phyloP scores from a whole-genome alignment of 495 filamentous ascomycete species.

The Xeromyces bisporus region DNA sequence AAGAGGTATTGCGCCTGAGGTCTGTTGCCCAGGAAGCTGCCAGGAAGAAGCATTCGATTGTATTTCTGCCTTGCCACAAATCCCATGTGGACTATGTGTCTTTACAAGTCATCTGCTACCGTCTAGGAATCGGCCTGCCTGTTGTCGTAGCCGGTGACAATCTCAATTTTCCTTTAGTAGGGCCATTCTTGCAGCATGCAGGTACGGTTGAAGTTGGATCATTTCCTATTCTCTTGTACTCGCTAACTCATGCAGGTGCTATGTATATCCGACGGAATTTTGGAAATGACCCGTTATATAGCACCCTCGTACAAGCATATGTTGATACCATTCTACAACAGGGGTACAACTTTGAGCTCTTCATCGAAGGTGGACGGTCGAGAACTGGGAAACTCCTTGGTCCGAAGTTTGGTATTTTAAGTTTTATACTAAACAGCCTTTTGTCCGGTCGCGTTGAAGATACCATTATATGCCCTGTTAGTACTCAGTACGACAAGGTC shows the following conservation, averaged over 20 bases:
- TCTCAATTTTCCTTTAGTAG: conserved; percentile 80
- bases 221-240: too few relatives aligned
- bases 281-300: conserved; percentile 78
- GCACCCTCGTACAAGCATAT: conserved; percentile 82
- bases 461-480: conserved; percentile 83
- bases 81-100: conserved; percentile 94
- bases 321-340: conserved; percentile 82
- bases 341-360: conserved; percentile 90
- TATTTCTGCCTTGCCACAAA: conserved; percentile 87
- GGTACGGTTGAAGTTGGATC: conserved; percentile 30
- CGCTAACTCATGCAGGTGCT: too few relatives aligned
- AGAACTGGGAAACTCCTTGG: conserved; percentile 84
- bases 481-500: conserved; percentile 96
- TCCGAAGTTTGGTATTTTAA: conserved; percentile 92
- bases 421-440: conserved; percentile 79
- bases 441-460: conserved; percentile 79
- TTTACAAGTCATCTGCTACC: conserved; percentile 85
- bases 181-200: conserved; percentile 82
- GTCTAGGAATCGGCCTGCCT: conserved; percentile 71
- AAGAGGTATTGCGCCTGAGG: conserved; percentile 71
- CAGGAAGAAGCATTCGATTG: conserved; percentile 80
- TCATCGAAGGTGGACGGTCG: conserved; percentile 86
- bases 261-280: conserved; percentile 95
- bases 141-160: conserved; percentile 96
- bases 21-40: conserved; percentile 67